Conservation (phyloP, 352 stramenopile genomes). For the Phytophthora chlamydospora region DNA sequence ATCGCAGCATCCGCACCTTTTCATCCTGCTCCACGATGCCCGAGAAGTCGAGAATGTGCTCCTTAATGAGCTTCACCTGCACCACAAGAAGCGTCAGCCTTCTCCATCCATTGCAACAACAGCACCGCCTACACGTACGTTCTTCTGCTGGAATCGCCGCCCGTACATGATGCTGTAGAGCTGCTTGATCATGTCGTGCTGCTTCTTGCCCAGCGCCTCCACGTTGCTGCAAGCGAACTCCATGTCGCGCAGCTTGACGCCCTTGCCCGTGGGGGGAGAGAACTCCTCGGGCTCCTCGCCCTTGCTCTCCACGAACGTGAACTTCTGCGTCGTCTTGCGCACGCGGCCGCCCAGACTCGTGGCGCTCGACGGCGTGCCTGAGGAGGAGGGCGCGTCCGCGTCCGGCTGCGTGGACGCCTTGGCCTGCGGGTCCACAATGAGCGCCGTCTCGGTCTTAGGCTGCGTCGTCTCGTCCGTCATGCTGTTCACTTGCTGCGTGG, state of each 20-base stretch:
- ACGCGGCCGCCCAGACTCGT: conserved; percentile 55
- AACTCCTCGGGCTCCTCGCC: conserved; percentile 70
- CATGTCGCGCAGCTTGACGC: conserved; percentile 72
- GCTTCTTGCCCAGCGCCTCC: conserved; percentile 70
- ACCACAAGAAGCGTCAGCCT: neutral
- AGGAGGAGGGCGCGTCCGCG: neutral
- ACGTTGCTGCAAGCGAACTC: conserved; percentile 59
- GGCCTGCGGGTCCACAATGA: conserved; percentile 16
- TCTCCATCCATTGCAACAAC: neutral
- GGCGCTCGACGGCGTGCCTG: conserved; percentile 11
- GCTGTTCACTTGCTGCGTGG: conserved; percentile 1
- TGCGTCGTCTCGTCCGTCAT: conserved; percentile 27
- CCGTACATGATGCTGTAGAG: conserved; percentile 85
- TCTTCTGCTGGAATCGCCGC: conserved; percentile 80
- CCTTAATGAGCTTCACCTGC: conserved; percentile 83
- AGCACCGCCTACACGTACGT: conserved; percentile 44
- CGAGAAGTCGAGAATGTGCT: conserved; percentile 83
- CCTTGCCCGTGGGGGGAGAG: conserved; percentile 54
- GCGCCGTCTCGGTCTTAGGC: conserved; percentile 5
- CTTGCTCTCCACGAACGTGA: conserved; percentile 56
- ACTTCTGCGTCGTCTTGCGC: conserved; percentile 72
- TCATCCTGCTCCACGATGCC: conserved; percentile 66
- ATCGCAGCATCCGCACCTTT: conserved; percentile 41
- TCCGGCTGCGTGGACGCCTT: conserved; percentile 14
- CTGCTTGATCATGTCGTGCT: conserved; percentile 73